Base-by-base conservation (phyloP, 2,329 filamentous ascomycete species). In the Cladosporium cucumerinum region DNA sequence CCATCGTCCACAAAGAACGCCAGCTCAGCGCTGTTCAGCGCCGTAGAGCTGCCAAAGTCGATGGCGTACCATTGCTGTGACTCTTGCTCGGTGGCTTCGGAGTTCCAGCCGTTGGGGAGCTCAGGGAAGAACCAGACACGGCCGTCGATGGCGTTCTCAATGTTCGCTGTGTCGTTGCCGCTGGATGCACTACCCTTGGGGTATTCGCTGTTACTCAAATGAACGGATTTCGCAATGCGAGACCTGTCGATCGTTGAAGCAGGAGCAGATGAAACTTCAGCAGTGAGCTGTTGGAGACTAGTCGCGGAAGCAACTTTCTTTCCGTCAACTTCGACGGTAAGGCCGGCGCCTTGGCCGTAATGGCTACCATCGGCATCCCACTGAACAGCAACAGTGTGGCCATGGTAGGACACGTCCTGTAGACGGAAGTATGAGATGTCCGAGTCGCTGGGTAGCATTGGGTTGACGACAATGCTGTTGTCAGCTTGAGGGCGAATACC, bases 361-460 rank as follows among this genome's bases (percentile, higher is more conserved):
- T 69, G 72, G 0, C 70, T 73, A 2, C 77, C 77, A 58, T 69
- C 69, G 1, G 69, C 71, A 28, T 81, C 78, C 78, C 79, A 81
- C 66, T 80, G 77, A 0, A 81, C 74, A 18, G 76, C 74, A 25
- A 81, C 68, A 14, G 76, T 73, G 61, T 77, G 76, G 3, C 79
- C 79, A 66, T 81, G 79, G 67, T 81, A 81, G 3, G 75, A 65
- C 16, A 81, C 73, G 23, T 75, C 71, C 63, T 81, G 78, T 1
- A 76, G 74, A 7, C 79, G 77, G 73, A 81, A 81, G 69, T 77
- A 81, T 0, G 71, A 67, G 2, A 80, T 72, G 16, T 71, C 69
- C 0, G 71, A 68, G 25, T 66, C 65, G n/a, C 75, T 73, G 10
- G 71, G 68, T 0, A 76, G 73, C 1, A 78, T 71, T 0, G 79